Conservation (phyloP, 306 rosid species). For the Crataegus laevigata region DNA sequence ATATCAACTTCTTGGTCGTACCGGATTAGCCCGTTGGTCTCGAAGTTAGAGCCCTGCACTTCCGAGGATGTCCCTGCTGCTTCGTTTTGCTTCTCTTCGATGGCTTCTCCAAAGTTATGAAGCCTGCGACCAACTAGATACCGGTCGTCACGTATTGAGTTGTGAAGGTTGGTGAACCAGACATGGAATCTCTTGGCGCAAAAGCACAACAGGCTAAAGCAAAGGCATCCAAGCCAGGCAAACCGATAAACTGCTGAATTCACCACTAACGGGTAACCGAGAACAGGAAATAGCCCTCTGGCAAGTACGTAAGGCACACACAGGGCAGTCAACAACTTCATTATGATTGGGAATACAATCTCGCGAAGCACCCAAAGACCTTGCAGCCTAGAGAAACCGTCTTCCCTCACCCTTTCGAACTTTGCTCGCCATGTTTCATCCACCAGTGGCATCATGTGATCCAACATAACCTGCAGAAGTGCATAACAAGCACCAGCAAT, state of each 20-base stretch:
- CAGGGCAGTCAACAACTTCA: constrained; percentile 87
- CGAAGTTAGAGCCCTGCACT: constrained; percentile 24
- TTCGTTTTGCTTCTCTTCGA: constrained; percentile 28
- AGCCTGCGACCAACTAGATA: constrained; percentile 86
- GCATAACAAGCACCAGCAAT: constrained; percentile 11
- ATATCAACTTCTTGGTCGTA: constrained; percentile 54
- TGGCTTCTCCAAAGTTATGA: constrained; percentile 84
- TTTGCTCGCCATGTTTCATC: constrained; percentile 95
- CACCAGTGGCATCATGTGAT: constrained; percentile 94
- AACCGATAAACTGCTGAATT: constrained; percentile 96
- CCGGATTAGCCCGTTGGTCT: constrained; percentile 24
- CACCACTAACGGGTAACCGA: constrained; percentile 88
- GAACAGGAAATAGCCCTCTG: constrained; percentile 84
- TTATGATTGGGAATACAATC: constrained; percentile 88
- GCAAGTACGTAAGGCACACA: constrained; percentile 92
- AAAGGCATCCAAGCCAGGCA: constrained; percentile 97
- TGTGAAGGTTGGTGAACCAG: constrained; percentile 98
- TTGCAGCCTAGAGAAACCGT: constrained; percentile 93
- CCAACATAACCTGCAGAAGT: constrained; percentile 78
- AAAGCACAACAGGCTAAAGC: constrained; percentile 69
- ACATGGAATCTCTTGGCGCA: constrained; percentile 95
- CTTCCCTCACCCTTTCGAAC: constrained; percentile 93
- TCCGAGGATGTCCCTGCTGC: constrained; percentile 32
- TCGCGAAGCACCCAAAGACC: constrained; percentile 96
- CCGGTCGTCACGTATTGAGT: constrained; percentile 93